Conservation (phyloP, 1,139 yeast genomes). For the Sugiyamaella grinbergsii region DNA sequence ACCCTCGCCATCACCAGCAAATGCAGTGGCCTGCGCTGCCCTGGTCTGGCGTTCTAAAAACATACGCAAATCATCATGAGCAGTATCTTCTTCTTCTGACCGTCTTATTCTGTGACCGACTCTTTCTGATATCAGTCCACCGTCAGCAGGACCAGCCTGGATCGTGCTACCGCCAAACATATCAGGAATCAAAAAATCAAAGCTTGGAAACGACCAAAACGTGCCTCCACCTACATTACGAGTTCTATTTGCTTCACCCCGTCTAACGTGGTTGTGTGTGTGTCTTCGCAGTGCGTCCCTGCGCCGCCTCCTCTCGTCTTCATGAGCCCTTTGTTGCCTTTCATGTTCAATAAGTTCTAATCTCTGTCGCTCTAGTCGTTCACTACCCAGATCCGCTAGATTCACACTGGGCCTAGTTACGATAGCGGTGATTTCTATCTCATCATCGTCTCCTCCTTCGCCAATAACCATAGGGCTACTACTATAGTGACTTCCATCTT, state of each 20-base stretch:
- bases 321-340: background rate
- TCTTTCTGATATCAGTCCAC: background rate
- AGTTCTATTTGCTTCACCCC: background rate
- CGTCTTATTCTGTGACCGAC: background rate
- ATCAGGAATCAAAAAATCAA: slow-evolving; percentile 4
- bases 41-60: slow-evolving; percentile 7
- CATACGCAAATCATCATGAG: slow-evolving; percentile 1
- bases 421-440: slow-evolving; percentile 14
- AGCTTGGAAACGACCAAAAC: slow-evolving; percentile 4
- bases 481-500: background rate
- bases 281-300: background rate
- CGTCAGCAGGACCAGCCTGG: background rate
- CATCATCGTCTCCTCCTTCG: slow-evolving; percentile 12
- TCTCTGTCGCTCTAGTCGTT: background rate
- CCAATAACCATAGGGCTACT: background rate
- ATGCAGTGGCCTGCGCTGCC: slow-evolving; percentile 3
- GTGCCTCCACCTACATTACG: background rate
- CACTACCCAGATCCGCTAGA: background rate
- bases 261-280: no score
- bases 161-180: background rate
- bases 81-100: background rate
- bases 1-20: background rate
- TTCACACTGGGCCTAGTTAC: slow-evolving; percentile 5
- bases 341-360: background rate
- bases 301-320: background rate